Base-by-base conservation (phyloP, 768 basidiomycete species). In the Suillus subalutaceus region DNA sequence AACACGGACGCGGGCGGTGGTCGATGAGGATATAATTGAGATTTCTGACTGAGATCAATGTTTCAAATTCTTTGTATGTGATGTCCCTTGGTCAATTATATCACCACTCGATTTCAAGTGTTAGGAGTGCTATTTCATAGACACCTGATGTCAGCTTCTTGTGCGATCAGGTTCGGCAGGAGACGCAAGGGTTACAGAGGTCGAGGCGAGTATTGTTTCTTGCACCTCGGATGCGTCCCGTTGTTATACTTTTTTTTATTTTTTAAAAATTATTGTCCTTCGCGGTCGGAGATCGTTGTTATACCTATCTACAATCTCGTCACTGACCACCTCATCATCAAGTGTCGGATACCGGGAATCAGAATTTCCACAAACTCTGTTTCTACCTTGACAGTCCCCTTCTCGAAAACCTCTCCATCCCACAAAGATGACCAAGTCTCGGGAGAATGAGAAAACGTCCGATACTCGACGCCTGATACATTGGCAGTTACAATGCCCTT, bases 11-110 rank as follows among this genome's bases (percentile, higher is more conserved):
- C n/a, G 9, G n/a, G 15, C 16, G 79, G 85, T 63, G 73, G 78
- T 69, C 78, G 84, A 43, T 68, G 30, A 69, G 32, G 69, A 74
- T 32, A 77, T 91, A 37, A 87, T 92, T 70, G 85, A 88, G 65
- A 77, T 92, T 48, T 87, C 84, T 57, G 69, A 72, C 57, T 58
- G 71, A 66, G 63, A 12, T 41, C 9, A 30, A 20, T 5, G 13
- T 13, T 15, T 26, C 58, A 59, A 59, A 12, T 30, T 20, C n/a
- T 20, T 20, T 18, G 6, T 12, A 35, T 56, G 53, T 20, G 53
- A 32, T 20, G 18, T 20, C 4, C 8, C 30, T 55, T 55, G 32
- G 9, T 35, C 32, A 35, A 20, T 32, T 55, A 32, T 32, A 32
- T 35, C 20, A 56, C 16, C 53, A 35, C 32, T 32, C 2, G 8